A percentile compares a stretch with the other conserved stretches of the same genome.
Conservation (phyloP, 768 basidiomycete genomes). For the Kwoniella sp. region DNA sequence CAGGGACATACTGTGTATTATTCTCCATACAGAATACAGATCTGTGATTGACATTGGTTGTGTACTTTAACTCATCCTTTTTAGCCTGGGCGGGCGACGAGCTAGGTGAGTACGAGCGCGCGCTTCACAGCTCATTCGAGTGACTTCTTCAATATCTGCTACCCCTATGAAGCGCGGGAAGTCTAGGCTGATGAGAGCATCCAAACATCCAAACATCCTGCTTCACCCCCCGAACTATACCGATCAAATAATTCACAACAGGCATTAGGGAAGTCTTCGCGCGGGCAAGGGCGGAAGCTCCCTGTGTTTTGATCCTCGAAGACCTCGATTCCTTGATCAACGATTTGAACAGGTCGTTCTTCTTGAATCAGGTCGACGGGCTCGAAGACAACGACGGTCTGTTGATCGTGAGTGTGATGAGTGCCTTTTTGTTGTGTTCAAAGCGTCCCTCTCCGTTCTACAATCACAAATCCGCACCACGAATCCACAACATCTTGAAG, state of each 20-base stretch:
- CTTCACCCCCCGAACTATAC: not conserved
- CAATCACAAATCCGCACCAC: too few species aligned
- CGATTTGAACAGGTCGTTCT: slow-evolving; percentile 76
- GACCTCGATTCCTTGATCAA: slow-evolving; percentile 79
- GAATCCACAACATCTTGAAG: too few species aligned
- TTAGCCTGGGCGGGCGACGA: slow-evolving; percentile 19
- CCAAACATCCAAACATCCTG: not conserved
- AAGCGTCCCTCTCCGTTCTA: too few species aligned
- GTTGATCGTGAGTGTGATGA: slow-evolving; percentile 61
- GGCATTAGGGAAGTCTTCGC: slow-evolving; percentile 68
- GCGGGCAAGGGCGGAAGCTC: slow-evolving; percentile 65
- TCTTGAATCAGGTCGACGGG: slow-evolving; percentile 80
- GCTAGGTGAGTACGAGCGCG: slow-evolving; percentile 4
- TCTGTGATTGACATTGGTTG: too few species aligned
- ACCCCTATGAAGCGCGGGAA: too few species aligned
- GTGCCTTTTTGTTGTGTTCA: too few species aligned
- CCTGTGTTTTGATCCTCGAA: slow-evolving; percentile 61
- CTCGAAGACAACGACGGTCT: slow-evolving; percentile 77
- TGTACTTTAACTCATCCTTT: not conserved
- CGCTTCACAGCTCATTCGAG: not conserved
- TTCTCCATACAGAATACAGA: too few species aligned
- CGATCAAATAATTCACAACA: not conserved
- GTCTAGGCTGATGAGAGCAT: too few species aligned
- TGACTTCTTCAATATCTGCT: not conserved
- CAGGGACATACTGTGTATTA: too few species aligned